These are phyloP conservation scores for Priceomyces castillae DNA, from an alignment of 805 yeast species.

Conservation along the genomic window DNA sequence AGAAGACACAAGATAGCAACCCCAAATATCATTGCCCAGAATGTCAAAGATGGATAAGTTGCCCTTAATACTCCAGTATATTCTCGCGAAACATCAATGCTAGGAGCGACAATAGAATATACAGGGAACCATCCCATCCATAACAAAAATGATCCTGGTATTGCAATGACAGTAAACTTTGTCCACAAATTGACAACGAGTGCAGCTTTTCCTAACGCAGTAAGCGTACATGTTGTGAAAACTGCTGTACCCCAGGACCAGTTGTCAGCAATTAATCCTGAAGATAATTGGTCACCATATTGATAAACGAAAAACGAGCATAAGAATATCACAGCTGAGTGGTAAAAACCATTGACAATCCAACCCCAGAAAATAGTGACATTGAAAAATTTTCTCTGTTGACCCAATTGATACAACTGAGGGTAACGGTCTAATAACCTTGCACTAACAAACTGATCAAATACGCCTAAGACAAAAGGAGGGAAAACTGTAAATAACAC, in stretches of 20 bases:
- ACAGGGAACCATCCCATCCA: slow-evolving; percentile 89
- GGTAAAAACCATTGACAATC: slow-evolving; percentile 94
- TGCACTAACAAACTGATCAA: slow-evolving; percentile 94
- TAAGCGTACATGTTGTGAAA: slow-evolving; percentile 81
- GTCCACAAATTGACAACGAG: slow-evolving; percentile 92
- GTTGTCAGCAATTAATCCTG: slow-evolving; percentile 76
- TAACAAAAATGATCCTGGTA: slow-evolving; percentile 85
- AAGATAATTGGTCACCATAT: slow-evolving; percentile 60
- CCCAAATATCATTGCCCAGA: slow-evolving; percentile 80
- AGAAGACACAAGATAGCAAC: slow-evolving; percentile 74
- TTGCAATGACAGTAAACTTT: slow-evolving; percentile 83
- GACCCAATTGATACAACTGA: slow-evolving; percentile 87
- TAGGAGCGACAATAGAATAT: slow-evolving; percentile 83
- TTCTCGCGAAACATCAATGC: slow-evolving; percentile 75
- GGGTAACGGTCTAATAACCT: slow-evolving; percentile 89
- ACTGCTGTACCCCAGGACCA: slow-evolving; percentile 96
- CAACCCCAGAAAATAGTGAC: slow-evolving; percentile 95
- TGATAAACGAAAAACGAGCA: slow-evolving; percentile 67
- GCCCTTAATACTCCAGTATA: slow-evolving; percentile 76
- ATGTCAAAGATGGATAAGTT: slow-evolving; percentile 71
- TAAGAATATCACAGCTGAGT: slow-evolving; percentile 79
- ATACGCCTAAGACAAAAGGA: slow-evolving; percentile 93
- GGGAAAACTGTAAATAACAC: slow-evolving; percentile 93
- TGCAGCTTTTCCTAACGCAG: slow-evolving; percentile 94
- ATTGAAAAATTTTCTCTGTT: slow-evolving; percentile 81